phyloP scores from a whole-genome alignment of 2,329 filamentous ascomycete species.

The Leptographium flavum region DNA sequence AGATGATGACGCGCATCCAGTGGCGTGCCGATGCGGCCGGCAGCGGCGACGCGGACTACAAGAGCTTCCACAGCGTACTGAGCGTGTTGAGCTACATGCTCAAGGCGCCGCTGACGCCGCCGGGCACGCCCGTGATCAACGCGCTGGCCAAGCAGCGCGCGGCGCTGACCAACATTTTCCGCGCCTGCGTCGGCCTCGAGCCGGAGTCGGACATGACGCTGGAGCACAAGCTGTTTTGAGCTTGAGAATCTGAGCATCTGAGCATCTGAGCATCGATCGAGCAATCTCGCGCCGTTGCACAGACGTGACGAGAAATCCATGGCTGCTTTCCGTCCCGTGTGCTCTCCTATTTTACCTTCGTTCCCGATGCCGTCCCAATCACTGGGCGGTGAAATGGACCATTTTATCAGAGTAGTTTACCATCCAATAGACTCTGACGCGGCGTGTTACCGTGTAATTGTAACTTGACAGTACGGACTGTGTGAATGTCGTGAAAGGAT shows the following conservation, averaged over 20 bases:
- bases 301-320: neutral
- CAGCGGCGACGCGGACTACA: conserved; percentile 50
- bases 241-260: too few species aligned
- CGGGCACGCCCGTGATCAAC: conserved; percentile 92
- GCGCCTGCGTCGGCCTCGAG: conserved; percentile 89
- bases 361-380: neutral
- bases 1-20: conserved; percentile 97
- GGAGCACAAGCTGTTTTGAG: conserved; percentile 93
- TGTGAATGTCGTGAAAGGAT: too few species aligned
- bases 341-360: neutral
- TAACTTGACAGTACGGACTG: too few species aligned
- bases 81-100: conserved; percentile 99
- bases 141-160: conserved; percentile 90
- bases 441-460: too few species aligned
- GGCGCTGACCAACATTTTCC: conserved; percentile 95
- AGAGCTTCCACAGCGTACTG: conserved; percentile 91
- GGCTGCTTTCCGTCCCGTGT: neutral
- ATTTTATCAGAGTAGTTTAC: neutral
- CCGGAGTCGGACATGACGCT: conserved; percentile 98
- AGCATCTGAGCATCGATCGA: too few species aligned
- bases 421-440: neutral
- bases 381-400: neutral
- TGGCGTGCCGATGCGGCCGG: conserved; percentile 57
- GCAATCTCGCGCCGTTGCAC: neutral
- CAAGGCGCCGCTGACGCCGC: conserved; percentile 83